phyloP scores from a whole-genome alignment of 139 green algal genomes.

The Chlamydomonas sphaeroides region DNA sequence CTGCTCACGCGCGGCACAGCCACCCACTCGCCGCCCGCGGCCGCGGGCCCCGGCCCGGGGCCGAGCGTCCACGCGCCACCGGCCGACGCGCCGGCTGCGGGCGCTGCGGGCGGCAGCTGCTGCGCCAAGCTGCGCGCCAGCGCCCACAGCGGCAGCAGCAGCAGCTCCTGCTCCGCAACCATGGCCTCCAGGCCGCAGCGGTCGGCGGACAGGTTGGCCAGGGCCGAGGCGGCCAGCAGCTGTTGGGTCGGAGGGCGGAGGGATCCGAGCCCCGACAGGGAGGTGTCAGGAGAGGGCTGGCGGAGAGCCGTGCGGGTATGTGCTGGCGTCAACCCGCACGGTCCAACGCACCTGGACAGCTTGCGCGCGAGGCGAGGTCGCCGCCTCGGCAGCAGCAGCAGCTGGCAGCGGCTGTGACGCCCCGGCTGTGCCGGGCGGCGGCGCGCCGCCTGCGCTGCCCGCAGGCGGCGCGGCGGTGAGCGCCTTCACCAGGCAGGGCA shows the following conservation, averaged over 20 bases:
- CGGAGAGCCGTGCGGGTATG: no score
- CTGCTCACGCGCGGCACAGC: neutral
- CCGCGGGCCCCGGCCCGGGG: neutral
- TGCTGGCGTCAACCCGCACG: no score
- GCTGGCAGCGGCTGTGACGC: neutral
- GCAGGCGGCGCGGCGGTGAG: neutral
- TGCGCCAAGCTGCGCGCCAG: slow-evolving; percentile 30
- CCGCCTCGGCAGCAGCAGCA: neutral
- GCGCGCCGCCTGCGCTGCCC: neutral
- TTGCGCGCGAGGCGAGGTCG: neutral
- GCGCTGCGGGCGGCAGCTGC: no score
- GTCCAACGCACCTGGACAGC: slow-evolving; percentile 17
- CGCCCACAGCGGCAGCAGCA: slow-evolving; percentile 29
- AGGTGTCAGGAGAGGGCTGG: no score
- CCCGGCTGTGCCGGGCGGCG: neutral
- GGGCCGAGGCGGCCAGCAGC: slow-evolving; percentile 18
- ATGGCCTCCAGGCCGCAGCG: slow-evolving; percentile 37
- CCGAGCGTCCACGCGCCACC: neutral
- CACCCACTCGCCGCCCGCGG: slow-evolving; percentile 11
- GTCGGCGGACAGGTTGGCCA: slow-evolving; percentile 44
- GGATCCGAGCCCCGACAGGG: no score
- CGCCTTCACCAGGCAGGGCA: slow-evolving; percentile 37
- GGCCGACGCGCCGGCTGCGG: no score
- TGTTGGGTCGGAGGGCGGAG: neutral
- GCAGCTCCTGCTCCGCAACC: slow-evolving; percentile 37